A percentile compares a stretch with the other conserved stretches of the same genome.
Conservation (phyloP, 2,329 filamentous ascomycete genomes). For the Colletotrichum sidae region DNA sequence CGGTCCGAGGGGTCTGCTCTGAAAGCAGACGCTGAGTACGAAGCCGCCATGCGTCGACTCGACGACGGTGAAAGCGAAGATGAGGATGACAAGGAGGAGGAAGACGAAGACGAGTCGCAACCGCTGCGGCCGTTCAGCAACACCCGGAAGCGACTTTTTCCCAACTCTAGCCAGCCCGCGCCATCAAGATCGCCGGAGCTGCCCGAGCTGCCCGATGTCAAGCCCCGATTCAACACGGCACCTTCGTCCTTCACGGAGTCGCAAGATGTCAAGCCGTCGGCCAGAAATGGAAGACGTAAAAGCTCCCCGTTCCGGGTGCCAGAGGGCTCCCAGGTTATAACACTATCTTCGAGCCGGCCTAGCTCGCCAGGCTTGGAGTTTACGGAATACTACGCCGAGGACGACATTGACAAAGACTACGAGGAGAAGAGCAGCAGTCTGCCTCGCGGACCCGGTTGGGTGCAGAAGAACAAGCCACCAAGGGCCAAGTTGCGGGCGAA, state of each 20-base stretch:
- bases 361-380: slow-evolving; percentile 35
- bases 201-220: slow-evolving; percentile 28
- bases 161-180: slow-evolving; percentile 47
- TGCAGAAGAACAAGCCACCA: slow-evolving; percentile 36
- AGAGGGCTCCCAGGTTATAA: slow-evolving; percentile 47
- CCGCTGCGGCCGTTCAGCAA: slow-evolving; percentile 13
- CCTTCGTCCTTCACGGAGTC: slow-evolving; percentile 12
- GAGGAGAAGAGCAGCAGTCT: slow-evolving; percentile 38
- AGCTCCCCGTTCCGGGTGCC: slow-evolving; percentile 42
- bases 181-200: slow-evolving; percentile 37
- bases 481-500: slow-evolving; percentile 13
- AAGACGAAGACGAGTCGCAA: slow-evolving; percentile 42
- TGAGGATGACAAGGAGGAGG: slow-evolving; percentile 42
- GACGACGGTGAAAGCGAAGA: slow-evolving; percentile 49
- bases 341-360: slow-evolving; percentile 43
- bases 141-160: slow-evolving; percentile 43
- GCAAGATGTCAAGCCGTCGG: not conserved
- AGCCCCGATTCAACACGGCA: slow-evolving; percentile 35
- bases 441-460: slow-evolving; percentile 37
- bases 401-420: slow-evolving; percentile 52
- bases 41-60: slow-evolving; percentile 57
- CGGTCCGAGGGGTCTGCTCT: slow-evolving; percentile 43
- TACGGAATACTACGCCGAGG: slow-evolving; percentile 52
- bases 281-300: not conserved
- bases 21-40: slow-evolving; percentile 51